phyloP scores from a whole-genome alignment of 495 filamentous ascomycete genomes.

The Recurvomyces mirabilis region DNA sequence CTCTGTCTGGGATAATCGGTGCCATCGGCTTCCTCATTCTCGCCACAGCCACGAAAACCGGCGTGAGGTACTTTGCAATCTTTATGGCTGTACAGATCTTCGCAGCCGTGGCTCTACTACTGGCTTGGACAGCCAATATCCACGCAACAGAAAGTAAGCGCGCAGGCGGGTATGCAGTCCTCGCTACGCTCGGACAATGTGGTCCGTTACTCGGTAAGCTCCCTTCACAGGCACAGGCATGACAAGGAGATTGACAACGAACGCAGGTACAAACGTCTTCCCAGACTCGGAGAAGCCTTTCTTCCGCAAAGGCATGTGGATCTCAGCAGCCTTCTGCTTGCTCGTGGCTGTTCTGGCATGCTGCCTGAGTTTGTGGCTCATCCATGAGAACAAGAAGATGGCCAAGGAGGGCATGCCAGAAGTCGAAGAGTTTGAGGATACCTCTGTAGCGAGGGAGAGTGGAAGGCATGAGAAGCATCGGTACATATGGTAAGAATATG shows the following conservation, averaged over 20 bases:
- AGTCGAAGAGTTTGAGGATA: conserved; percentile 18
- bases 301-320: conserved; percentile 20
- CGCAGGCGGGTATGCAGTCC: conserved; percentile 18
- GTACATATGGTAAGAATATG: conserved; percentile 21
- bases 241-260: not conserved
- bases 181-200: conserved; percentile 22
- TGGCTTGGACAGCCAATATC: conserved; percentile 21
- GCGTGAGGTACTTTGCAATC: conserved; percentile 26
- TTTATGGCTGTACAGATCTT: conserved; percentile 29
- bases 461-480: conserved; percentile 16
- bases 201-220: conserved; percentile 19
- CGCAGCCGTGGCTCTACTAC: conserved; percentile 25
- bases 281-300: conserved; percentile 15
- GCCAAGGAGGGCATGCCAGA: conserved; percentile 18
- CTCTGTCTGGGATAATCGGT: conserved; percentile 49
- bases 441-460: conserved; percentile 12
- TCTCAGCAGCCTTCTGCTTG: conserved; percentile 21
- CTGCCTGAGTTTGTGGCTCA: conserved; percentile 14
- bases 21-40: conserved; percentile 64
- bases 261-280: conserved; percentile 20
- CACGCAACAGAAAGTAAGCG: conserved; percentile 21
- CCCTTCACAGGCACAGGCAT: not conserved
- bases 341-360: conserved; percentile 15
- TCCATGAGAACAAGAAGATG: conserved; percentile 23
- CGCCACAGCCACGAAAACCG: conserved; percentile 31